A percentile compares a stretch with the other conserved stretches of the same genome.
phyloP scores from a whole-genome alignment of 2,329 filamentous ascomycete genomes.

The Lasiodiplodia sp. region DNA sequence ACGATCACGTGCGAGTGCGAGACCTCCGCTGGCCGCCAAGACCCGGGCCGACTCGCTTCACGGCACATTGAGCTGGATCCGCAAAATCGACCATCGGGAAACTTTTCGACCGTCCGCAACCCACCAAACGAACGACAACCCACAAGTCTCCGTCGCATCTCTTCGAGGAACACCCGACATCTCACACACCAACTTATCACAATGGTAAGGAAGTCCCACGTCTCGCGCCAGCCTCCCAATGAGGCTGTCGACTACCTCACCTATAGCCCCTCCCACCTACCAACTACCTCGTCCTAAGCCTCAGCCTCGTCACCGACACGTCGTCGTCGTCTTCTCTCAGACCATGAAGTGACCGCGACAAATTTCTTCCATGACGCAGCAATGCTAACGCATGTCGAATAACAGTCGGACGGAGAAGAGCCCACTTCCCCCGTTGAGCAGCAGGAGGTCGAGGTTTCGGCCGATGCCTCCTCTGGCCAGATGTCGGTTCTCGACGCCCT shows the following conservation, averaged over 20 bases:
- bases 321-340: neutral
- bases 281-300: conserved; percentile 32
- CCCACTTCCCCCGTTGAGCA: conserved; percentile 80
- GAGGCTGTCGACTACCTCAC: conserved; percentile 14
- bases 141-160: conserved; percentile 33
- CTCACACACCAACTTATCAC: conserved; percentile 40
- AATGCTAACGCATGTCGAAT: neutral
- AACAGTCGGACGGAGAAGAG: conserved; percentile 99
- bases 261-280: conserved; percentile 6
- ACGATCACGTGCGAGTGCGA: conserved; percentile 1
- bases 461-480: conserved; percentile 87
- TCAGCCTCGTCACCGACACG: neutral
- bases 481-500: conserved; percentile 99
- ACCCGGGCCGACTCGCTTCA: conserved; percentile 25
- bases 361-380: neutral
- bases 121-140: conserved; percentile 24
- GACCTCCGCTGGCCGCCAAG: conserved; percentile 6
- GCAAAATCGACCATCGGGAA: conserved; percentile 28
- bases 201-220: conserved; percentile 45
- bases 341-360: neutral
- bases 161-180: conserved; percentile 56
- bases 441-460: conserved; percentile 94
- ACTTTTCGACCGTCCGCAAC: conserved; percentile 22
- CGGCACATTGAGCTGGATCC: conserved; percentile 24
- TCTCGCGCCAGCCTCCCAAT: neutral